A percentile compares a stretch with the other conserved stretches of the same genome.
Conservation (phyloP, 1,284 basidiomycete genomes). For the Fistulinella cinereoalba region DNA sequence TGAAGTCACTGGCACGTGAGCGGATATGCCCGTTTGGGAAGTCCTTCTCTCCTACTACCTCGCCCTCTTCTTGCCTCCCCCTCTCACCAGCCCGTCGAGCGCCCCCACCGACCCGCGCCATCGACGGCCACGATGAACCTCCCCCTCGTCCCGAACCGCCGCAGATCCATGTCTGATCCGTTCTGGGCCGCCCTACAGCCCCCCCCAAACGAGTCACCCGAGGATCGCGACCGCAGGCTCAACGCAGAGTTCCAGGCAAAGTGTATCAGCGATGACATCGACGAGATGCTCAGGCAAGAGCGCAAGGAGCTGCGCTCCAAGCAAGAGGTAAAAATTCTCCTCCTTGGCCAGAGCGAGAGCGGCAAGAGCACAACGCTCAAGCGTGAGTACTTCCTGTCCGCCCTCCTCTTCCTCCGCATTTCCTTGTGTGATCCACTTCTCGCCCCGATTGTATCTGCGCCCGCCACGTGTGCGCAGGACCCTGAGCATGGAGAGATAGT, state of each 20-base stretch:
- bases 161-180: constrained; percentile 63
- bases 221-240: constrained; percentile 59
- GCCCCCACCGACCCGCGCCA: constrained; percentile 1
- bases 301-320: constrained; percentile 55
- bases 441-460: not conserved
- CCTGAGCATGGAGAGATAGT: constrained; percentile 1
- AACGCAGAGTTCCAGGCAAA: constrained; percentile 65
- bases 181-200: constrained; percentile 63
- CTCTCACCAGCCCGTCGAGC: constrained; percentile 16
- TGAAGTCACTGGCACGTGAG: constrained; percentile 21
- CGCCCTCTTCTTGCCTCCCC: constrained; percentile 12
- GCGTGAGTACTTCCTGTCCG: constrained; percentile 53
- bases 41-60: constrained; percentile 19
- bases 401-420: constrained; percentile 6
- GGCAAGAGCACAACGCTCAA: constrained; percentile 81
- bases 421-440: not conserved
- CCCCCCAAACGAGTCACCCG: constrained; percentile 64
- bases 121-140: constrained; percentile 17
- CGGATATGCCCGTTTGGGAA: constrained; percentile 23
- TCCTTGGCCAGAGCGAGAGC: constrained; percentile 80
- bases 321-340: constrained; percentile 66
- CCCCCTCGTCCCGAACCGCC: constrained; percentile 37
- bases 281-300: constrained; percentile 69
- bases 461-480: not conserved
- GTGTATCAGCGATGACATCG: constrained; percentile 70